Conservation (phyloP, 345 rosid genomes). For the Firmiana major region DNA sequence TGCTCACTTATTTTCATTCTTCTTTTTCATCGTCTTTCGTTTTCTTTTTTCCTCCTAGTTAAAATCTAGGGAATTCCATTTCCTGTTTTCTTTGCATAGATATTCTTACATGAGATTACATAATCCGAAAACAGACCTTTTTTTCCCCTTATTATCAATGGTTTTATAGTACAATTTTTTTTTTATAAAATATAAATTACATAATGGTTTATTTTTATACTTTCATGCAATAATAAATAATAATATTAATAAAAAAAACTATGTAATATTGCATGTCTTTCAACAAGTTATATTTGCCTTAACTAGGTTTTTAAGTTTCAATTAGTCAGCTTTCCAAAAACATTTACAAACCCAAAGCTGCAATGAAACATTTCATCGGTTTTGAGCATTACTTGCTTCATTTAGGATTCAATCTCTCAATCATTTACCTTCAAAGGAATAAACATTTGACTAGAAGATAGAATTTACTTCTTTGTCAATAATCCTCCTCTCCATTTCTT, state of each 20-base stretch:
- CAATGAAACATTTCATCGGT: constrained; percentile 15
- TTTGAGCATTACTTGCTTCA: neutral
- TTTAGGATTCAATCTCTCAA: neutral
- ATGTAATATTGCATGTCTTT: constrained; percentile 20
- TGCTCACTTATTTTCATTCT: neutral
- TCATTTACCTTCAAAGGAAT: constrained; percentile 18
- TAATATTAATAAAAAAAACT: no score
- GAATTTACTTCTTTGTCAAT: neutral
- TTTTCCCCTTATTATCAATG: neutral
- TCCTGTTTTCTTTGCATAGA: neutral
- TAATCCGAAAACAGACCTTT: neutral
- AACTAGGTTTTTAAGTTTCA: neutral
- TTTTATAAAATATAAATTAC: neutral
- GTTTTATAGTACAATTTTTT: neutral
- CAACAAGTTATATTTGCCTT: neutral
- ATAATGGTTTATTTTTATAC: neutral
- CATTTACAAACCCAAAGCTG: neutral
- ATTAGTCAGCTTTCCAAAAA: constrained; percentile 1
- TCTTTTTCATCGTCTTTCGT: neutral
- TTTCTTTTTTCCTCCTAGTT: neutral
- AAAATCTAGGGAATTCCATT: constrained; percentile 3
- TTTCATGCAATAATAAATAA: neutral
- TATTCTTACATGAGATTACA: constrained; percentile 2
- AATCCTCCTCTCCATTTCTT: neutral
- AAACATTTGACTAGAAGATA: no score